Percentiles rank a stretch among this genome's conserved stretches.
Evolutionary conservation across 495 filamentous ascomycete species (phyloP).

Genomic region (Penicillium arizonense): DNA sequence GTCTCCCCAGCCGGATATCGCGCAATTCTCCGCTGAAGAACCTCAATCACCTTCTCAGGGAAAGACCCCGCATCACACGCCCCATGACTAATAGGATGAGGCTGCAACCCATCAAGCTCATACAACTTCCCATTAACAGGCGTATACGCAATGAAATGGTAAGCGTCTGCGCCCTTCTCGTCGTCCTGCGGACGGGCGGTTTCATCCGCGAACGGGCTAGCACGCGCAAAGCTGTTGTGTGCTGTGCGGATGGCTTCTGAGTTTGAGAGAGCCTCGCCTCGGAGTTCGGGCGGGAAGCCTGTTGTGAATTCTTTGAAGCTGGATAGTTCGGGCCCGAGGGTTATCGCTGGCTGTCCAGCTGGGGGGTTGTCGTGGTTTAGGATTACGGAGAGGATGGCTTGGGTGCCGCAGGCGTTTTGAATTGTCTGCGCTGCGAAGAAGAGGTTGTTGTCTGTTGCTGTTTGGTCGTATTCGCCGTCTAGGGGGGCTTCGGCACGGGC

Average conservation of each 20-base stretch:
- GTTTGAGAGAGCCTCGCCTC: constrained; percentile 66
- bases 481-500: constrained; percentile 57
- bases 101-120: constrained; percentile 93
- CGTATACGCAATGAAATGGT: constrained; percentile 97
- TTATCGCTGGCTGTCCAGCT: constrained; percentile 15
- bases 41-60: constrained; percentile 78
- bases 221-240: constrained; percentile 90
- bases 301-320: constrained; percentile 92
- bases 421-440: constrained; percentile 99
- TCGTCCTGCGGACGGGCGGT: constrained; percentile 59
- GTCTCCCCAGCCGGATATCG: constrained; percentile 87
- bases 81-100: constrained; percentile 87
- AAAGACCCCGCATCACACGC: constrained; percentile 66
- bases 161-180: constrained; percentile 68
- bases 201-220: constrained; percentile 90
- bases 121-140: constrained; percentile 76
- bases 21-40: constrained; percentile 79
- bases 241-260: constrained; percentile 82
- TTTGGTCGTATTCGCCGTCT: constrained; percentile 77
- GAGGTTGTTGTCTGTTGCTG: constrained; percentile 62
- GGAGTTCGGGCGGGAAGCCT: constrained; percentile 76
- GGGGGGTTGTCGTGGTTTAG: constrained; percentile 68
- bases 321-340: constrained; percentile 58
- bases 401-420: constrained; percentile 98
- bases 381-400: constrained; percentile 89